A percentile compares a stretch with the other conserved stretches of the same genome.
Evolutionary conservation across 192 early-diverging fungal species (phyloP).

Genomic region (Linnemannia zychae): DNA sequence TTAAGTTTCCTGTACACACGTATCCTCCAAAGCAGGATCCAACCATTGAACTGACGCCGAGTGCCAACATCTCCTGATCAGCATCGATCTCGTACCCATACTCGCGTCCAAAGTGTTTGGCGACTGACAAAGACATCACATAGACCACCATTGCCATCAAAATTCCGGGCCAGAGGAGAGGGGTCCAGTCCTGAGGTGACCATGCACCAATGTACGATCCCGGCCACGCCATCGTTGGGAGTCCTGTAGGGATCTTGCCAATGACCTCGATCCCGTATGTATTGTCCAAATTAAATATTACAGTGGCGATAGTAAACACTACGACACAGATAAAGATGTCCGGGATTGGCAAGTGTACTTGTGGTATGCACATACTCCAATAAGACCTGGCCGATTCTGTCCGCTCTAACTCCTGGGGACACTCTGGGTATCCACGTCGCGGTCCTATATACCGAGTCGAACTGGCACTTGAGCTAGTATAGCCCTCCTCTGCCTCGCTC

Average conservation of each 20-base stretch:
- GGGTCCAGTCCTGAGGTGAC: conserved; percentile 13
- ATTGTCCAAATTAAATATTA: conserved; percentile 39
- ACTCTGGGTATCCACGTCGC: neutral
- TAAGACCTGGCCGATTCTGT: neutral
- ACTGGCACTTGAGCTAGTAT: neutral
- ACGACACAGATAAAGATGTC: conserved; percentile 54
- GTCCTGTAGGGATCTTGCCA: conserved; percentile 49
- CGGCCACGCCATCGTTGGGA: conserved; percentile 39
- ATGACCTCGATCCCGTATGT: conserved; percentile 42
- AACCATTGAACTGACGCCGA: conserved; percentile 43
- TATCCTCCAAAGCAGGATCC: conserved; percentile 56
- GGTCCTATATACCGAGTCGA: neutral
- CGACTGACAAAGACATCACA: conserved; percentile 56
- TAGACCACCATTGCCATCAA: conserved; percentile 53
- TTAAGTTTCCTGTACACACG: conserved; percentile 47
- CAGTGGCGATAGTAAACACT: conserved; percentile 42
- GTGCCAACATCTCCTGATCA: conserved; percentile 57
- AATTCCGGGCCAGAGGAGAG: conserved; percentile 42
- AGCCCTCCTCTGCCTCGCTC: conserved; percentile 2
- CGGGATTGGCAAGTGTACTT: conserved; percentile 51
- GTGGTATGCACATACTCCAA: conserved; percentile 12
- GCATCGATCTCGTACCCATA: conserved; percentile 53
- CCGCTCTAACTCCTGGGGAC: neutral
- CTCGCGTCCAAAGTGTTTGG: conserved; percentile 49
- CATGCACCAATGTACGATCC: conserved; percentile 12